Evolutionary conservation across 257 asterid genomes (phyloP), one percentile per base, ranked within the genome.

Genomic region (Ilex asprella): DNA sequence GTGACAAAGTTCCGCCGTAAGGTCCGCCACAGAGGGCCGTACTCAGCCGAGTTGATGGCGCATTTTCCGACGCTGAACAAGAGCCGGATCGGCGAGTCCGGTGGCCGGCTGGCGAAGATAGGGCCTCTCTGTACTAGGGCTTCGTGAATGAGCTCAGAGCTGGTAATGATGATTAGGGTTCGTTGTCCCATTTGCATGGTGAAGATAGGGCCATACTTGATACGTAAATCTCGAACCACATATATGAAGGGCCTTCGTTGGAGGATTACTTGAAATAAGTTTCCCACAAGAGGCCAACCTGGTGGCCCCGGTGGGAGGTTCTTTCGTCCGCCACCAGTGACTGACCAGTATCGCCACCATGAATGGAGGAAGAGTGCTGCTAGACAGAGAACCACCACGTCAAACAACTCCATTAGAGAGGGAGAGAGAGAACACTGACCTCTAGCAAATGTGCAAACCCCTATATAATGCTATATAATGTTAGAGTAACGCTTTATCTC

Each of bases 121-220:
- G 95, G 79, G 2, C 99, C 99, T 59, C 73, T 76, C 30, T 79
- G 83, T 1, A 92, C 96, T 3, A 92, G 77, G 9, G 99, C 97
- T 47, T 92, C 99, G 53, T 92, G 99, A 50, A 82, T 92, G 31
- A 92, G 85, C 41, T 86, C 94, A 0, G 99, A 66, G 72, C 95
- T 85, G 2, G 96, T 78, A 58, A 92, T 41, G 16, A 92, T 83
- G 2, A 92, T 79, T 0, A 92, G 71, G 3, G 97, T 92, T 0
- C 99, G 73, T 30, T 92, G 97, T 0, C 99, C 99, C 99, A 92
- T 89, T 56, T 89, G 85, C 96, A 92, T 84, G 82, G 88, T 92
- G 84, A 92, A 92, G 10, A 92, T 92, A 0, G 97, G 97, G 7
- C 99, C 99, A 31, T 89, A 92, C 56, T 83, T 82, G 11, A 67